Conservation (phyloP, 2,329 filamentous ascomycete species). For the Stromatinia cepivora region DNA sequence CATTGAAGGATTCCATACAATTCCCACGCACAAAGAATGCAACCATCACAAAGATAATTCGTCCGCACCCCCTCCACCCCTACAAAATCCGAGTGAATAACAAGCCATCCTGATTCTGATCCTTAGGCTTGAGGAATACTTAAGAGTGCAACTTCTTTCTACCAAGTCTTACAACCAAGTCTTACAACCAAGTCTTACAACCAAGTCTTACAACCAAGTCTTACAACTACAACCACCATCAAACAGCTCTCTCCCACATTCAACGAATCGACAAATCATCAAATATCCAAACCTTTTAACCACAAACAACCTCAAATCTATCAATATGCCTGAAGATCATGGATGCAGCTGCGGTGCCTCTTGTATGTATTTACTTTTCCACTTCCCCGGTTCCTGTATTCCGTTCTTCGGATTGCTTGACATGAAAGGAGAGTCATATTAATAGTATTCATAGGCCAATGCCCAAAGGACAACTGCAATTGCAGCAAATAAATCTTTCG, state of each 20-base stretch:
- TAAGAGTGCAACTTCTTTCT: conserved; percentile 2
- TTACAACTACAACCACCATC: not conserved
- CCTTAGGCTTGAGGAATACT: too few species aligned
- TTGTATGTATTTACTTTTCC: not conserved
- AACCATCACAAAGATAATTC: too few species aligned
- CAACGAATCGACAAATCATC: not conserved
- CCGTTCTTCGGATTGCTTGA: not conserved
- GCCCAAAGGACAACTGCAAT: conserved; percentile 5
- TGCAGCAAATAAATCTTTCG: not conserved
- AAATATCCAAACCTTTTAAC: not conserved
- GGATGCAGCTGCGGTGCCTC: not conserved
- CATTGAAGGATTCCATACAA: too few species aligned
- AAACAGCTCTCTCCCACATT: not conserved
- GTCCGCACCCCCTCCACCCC: too few species aligned
- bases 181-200: too few species aligned
- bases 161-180: not conserved
- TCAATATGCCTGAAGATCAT: conserved; percentile 10
- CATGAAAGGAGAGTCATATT: not conserved
- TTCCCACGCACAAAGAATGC: too few species aligned
- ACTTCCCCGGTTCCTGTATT: not conserved
- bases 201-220: not conserved
- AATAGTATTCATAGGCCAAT: not conserved
- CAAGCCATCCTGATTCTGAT: too few species aligned
- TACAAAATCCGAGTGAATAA: too few species aligned
- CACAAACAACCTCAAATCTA: not conserved